These are phyloP conservation scores for Fusarium setosum DNA, from an alignment of 2,329 filamentous ascomycete species.

Conservation along the genomic window DNA sequence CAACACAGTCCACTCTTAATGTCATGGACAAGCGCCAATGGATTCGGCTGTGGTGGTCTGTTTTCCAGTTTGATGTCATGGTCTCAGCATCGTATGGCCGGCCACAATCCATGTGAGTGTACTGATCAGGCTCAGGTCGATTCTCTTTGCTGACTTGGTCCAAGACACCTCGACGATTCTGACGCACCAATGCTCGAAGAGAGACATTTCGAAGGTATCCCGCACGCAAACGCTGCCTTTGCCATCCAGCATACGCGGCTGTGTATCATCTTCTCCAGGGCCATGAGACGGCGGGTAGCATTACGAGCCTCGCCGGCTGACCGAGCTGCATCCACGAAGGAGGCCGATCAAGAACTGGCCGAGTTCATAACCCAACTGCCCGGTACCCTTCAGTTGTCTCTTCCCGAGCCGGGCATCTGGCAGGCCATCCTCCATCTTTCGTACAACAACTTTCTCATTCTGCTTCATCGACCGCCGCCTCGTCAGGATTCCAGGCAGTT, in stretches of 20 bases:
- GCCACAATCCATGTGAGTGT: conserved; percentile 59
- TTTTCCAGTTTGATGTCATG: conserved; percentile 53
- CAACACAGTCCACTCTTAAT: conserved; percentile 43
- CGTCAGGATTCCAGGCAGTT: conserved; percentile 18
- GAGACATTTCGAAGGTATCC: conserved; percentile 57
- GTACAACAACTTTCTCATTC: conserved; percentile 49
- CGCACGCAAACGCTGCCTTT: conserved; percentile 54
- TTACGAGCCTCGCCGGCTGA: conserved; percentile 38
- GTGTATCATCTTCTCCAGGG: conserved; percentile 60
- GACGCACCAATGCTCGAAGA: conserved; percentile 58
- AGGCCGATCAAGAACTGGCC: conserved; percentile 47
- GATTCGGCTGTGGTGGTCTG: conserved; percentile 54
- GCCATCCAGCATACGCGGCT: conserved; percentile 61
- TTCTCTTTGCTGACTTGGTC: background rate
- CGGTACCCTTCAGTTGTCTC: conserved; percentile 37
- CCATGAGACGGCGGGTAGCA: conserved; percentile 43
- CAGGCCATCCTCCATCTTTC: conserved; percentile 48
- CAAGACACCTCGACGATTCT: conserved; percentile 60
- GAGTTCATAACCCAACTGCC: conserved; percentile 45
- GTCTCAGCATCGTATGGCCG: conserved; percentile 57
- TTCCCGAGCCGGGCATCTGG: conserved; percentile 41
- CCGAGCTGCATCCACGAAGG: conserved; percentile 40
- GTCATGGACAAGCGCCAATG: conserved; percentile 49
- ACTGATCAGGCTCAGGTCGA: background rate
- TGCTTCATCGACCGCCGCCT: conserved; percentile 47